A percentile compares a stretch with the other conserved stretches of the same genome.
Conservation (phyloP, 306 rosid species). For the Begonia fuchsioides region DNA sequence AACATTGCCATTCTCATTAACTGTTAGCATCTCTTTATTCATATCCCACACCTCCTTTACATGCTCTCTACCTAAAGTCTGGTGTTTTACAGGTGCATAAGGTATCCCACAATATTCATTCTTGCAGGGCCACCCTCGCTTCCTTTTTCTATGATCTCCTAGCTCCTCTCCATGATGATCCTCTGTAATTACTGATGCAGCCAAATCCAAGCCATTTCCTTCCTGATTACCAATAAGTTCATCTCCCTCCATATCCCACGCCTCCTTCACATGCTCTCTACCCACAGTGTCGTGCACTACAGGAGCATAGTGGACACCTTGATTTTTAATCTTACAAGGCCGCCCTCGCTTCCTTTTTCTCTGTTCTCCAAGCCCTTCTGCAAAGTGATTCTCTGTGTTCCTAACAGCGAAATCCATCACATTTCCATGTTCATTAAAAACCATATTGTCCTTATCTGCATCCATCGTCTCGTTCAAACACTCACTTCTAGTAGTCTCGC, state of each 20-base stretch:
- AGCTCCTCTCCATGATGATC: slow-evolving; percentile 39
- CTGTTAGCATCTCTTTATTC: slow-evolving; percentile 12
- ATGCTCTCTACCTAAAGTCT: slow-evolving; percentile 1
- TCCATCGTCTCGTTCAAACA: neutral
- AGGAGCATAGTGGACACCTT: neutral
- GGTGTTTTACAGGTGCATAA: neutral
- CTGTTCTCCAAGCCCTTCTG: neutral
- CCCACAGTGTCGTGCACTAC: neutral
- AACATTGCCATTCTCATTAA: slow-evolving; percentile 13
- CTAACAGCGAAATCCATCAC: slow-evolving; percentile 7
- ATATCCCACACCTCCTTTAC: slow-evolving; percentile 7
- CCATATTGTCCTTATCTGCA: neutral
- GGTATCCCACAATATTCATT: slow-evolving; percentile 9
- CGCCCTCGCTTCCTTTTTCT: slow-evolving; percentile 66
- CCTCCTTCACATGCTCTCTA: neutral
- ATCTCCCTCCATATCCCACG: slow-evolving; percentile 12
- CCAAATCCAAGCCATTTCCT: slow-evolving; percentile 13
- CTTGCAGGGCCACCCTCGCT: slow-evolving; percentile 73
- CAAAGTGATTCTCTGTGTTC: neutral
- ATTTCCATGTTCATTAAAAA: neutral
- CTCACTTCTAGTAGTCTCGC: neutral
- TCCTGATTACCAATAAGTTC: neutral
- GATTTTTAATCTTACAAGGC: slow-evolving; percentile 36
- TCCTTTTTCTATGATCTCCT: slow-evolving; percentile 29
- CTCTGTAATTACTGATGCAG: slow-evolving; percentile 22